Base-by-base conservation (phyloP, 1,139 yeast species). In the Debaryomyces robertsiae region DNA sequence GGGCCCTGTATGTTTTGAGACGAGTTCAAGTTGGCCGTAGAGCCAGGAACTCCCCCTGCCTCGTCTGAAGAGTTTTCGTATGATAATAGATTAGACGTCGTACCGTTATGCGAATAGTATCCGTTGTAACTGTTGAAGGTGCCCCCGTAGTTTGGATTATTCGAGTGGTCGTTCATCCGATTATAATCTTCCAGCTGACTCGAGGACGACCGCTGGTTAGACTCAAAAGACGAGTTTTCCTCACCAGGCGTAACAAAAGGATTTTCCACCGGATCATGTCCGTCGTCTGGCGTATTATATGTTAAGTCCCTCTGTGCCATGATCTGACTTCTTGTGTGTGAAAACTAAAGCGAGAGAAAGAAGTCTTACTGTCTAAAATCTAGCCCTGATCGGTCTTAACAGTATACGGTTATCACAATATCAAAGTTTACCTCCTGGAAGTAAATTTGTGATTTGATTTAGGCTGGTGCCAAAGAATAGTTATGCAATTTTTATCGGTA, bases 261-360 rank as follows among this genome's bases (percentile, higher is more conserved):
- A 18, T 37, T 27, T 13, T 30, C 36, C 11, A 32, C 30, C 14
- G 30, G 34, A 11, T 32, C 33, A 7, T 25, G 19, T 6, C 9
- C 47, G 13, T 52, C 49, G 5, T 9, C 11, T n/a, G 65, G 65
- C 30, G 55, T 53, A 46, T 63, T 63, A 37, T 54, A 63, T 2
- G 73, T 67, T 43, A 67, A 56, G 51, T 67, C 69, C 51, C 73
- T 59, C 34, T 62, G 65, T 18, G 69, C 59, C 67, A 63, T 63
- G 25, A 18, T 25, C 17, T 14, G 25, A 14, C 9, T 22, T 17
- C 9, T 31, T n/a, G 6, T 10, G 13, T 31, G 13, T 11, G 15
- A 6, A 2, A 14, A n/a, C 11, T n/a, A 19, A 17, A 18, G 11
- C 14, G 16, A 11, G 19, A 19, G 16, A 19, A 3, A n/a, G n/a